A percentile compares a stretch with the other conserved stretches of the same genome.
phyloP scores from a whole-genome alignment of 1,284 basidiomycete genomes.

The Tetrapyrgos nigripes region DNA sequence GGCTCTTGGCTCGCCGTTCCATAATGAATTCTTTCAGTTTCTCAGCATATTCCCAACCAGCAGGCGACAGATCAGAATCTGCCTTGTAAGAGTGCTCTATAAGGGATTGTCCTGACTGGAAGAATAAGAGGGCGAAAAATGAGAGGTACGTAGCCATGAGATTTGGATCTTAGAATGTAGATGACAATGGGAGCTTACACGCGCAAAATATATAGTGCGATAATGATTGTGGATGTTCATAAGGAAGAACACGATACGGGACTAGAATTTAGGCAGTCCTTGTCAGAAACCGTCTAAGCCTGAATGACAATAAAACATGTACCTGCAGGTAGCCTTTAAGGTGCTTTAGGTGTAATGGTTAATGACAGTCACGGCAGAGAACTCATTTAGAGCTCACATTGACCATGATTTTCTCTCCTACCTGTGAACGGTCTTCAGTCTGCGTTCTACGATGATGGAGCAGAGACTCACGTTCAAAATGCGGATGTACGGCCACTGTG shows the following conservation, averaged over 20 bases:
- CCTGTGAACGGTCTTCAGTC: constrained; percentile 45
- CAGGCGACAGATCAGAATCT: constrained; percentile 94
- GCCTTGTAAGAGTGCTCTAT: constrained; percentile 99
- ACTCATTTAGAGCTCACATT: constrained; percentile 66
- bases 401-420: constrained; percentile 93
- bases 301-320: constrained; percentile 18
- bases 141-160: background rate
- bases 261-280: constrained; percentile 52
- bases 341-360: constrained; percentile 56
- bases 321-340: constrained; percentile 88
- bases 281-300: background rate
- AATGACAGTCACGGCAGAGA: constrained; percentile 2
- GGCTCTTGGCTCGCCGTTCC: constrained; percentile 72
- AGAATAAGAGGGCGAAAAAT: constrained; percentile 5
- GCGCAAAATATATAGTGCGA: constrained; percentile 92
- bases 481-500: constrained; percentile 92
- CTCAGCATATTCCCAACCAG: constrained; percentile 95
- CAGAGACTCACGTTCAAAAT: constrained; percentile 81
- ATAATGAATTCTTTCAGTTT: constrained; percentile 86
- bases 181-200: constrained; percentile 57
- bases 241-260: constrained; percentile 93
- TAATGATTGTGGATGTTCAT: constrained; percentile 98
- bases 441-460: constrained; percentile 2
- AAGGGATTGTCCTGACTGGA: constrained; percentile 89
- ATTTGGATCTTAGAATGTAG: background rate